Conservation (phyloP, 176 grass and related monocot species). For the Leersia perrieri region DNA sequence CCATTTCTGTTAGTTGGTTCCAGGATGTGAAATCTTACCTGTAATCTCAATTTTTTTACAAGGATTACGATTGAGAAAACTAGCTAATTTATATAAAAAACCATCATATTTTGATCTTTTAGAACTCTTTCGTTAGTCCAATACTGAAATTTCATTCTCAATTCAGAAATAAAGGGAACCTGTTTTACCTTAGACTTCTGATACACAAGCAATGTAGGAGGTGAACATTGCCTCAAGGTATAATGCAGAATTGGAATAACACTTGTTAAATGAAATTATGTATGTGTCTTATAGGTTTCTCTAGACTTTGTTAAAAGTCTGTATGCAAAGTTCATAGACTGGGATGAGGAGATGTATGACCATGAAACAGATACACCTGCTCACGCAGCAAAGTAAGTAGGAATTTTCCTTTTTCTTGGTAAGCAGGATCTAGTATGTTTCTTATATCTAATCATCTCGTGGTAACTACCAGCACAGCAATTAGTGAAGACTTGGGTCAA, state of each 20-base stretch:
- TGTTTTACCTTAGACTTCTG: constrained; percentile 15
- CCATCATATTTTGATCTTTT: too few species aligned
- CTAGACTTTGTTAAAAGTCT: constrained; percentile 92
- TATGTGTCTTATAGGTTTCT: constrained; percentile 71
- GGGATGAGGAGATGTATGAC: constrained; percentile 98
- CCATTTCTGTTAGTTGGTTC: neutral
- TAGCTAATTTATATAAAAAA: too few species aligned
- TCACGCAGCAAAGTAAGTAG: constrained; percentile 85
- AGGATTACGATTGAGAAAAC: neutral
- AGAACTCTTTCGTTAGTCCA: neutral
- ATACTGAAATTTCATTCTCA: neutral
- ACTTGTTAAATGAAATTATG: constrained; percentile 3
- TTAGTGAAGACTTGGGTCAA: constrained; percentile 98
- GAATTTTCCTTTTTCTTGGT: neutral
- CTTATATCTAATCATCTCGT: constrained; percentile 11
- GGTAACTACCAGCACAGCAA: constrained; percentile 90
- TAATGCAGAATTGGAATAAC: constrained; percentile 3
- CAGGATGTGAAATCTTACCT: neutral
- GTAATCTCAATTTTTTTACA: neutral
- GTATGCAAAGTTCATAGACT: constrained; percentile 99
- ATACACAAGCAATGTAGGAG: constrained; percentile 2
- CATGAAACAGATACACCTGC: constrained; percentile 79
- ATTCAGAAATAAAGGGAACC: neutral
- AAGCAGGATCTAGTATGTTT: constrained; percentile 15
- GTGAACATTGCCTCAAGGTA: neutral